Conservation (phyloP, 371 early-diverging fungal genomes). For the Globomyces sp. region DNA sequence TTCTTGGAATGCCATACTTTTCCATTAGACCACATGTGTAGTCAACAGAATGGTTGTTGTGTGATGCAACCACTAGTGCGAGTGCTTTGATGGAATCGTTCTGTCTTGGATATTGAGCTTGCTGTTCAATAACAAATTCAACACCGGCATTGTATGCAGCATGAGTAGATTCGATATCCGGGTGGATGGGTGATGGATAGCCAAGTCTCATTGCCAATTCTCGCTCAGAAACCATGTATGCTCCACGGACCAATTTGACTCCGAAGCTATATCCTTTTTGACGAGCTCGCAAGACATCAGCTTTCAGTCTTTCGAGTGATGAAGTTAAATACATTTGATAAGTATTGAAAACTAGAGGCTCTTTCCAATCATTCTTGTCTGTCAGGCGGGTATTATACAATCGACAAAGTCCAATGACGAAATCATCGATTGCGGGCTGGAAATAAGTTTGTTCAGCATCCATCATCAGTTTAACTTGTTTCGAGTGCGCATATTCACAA, state of each 20-base stretch:
- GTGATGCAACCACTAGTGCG: slow-evolving; percentile 84
- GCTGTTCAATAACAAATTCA: slow-evolving; percentile 50
- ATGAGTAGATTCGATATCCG: slow-evolving; percentile 81
- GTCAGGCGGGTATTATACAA: slow-evolving; percentile 59
- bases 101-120: slow-evolving; percentile 45
- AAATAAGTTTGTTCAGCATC: slow-evolving; percentile 96
- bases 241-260: slow-evolving; percentile 89
- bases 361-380: too few relatives aligned
- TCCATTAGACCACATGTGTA: slow-evolving; percentile 54
- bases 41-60: slow-evolving; percentile 79
- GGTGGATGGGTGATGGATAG: slow-evolving; percentile 78
- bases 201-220: slow-evolving; percentile 69
- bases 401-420: slow-evolving; percentile 66
- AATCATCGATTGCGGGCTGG: slow-evolving; percentile 89
- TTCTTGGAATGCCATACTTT: slow-evolving; percentile 49
- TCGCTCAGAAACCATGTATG: slow-evolving; percentile 87
- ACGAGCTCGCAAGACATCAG: slow-evolving; percentile 68
- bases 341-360: slow-evolving; percentile 84
- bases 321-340: slow-evolving; percentile 93
- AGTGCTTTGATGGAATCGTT: slow-evolving; percentile 1
- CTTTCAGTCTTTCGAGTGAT: slow-evolving; percentile 60
- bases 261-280: slow-evolving; percentile 77
- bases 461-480: slow-evolving; percentile 76
- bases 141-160: slow-evolving; percentile 79
- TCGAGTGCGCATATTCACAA: slow-evolving; percentile 58